phyloP scores from a whole-genome alignment of 805 yeast species.

The Saccharomycopsis fibuligera region DNA sequence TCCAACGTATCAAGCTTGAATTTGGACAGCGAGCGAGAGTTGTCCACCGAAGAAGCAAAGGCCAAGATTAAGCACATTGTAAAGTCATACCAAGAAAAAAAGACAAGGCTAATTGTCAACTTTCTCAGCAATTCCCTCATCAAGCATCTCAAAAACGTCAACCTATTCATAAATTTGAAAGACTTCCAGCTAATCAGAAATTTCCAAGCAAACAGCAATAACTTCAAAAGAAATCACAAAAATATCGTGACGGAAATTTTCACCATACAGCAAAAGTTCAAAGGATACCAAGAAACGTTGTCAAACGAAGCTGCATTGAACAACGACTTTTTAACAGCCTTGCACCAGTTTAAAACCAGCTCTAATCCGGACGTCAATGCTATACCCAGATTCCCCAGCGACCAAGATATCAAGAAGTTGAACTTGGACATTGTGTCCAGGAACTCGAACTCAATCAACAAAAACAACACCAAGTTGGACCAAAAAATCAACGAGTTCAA shows the following conservation, averaged over 20 bases:
- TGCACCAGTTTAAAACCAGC: background rate
- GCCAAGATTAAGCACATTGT: background rate
- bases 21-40: background rate
- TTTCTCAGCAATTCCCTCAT: conserved; percentile 8
- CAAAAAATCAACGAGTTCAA: conserved; percentile 6
- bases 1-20: background rate
- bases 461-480: conserved; percentile 7
- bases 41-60: background rate
- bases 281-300: conserved; percentile 8
- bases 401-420: conserved; percentile 2
- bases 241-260: conserved; percentile 12
- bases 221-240: conserved; percentile 13
- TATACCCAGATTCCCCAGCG: background rate
- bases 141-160: conserved; percentile 2
- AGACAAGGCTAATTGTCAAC: background rate
- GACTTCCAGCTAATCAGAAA: conserved; percentile 13
- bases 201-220: conserved; percentile 15
- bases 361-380: background rate
- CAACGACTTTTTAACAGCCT: conserved; percentile 1
- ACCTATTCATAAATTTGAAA: conserved; percentile 16
- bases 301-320: conserved; percentile 3
- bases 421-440: conserved; percentile 10
- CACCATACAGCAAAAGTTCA: conserved; percentile 4
- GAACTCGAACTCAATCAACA: conserved; percentile 2
- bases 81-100: background rate